Conservation (phyloP, 352 stramenopile species). For the Globisporangium emineosum region DNA sequence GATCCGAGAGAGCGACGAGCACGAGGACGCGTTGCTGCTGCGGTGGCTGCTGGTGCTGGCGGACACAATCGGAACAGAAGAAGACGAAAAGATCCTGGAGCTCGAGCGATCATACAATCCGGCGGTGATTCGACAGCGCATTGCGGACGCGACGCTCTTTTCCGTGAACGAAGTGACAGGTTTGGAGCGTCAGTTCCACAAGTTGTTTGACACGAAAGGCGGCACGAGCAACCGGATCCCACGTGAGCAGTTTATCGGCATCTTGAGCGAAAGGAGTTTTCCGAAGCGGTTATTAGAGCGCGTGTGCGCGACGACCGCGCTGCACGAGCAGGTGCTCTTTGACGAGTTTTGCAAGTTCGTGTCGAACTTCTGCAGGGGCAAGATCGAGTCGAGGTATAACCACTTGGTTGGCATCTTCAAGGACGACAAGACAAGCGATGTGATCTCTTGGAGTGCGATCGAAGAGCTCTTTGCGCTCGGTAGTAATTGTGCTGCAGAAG, state of each 20-base stretch:
- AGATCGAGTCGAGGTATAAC: constrained; percentile 29
- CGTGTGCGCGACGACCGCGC: constrained; percentile 37
- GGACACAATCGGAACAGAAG: constrained; percentile 58
- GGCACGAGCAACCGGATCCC: constrained; percentile 63
- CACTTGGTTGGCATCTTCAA: constrained; percentile 67
- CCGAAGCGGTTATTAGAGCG: constrained; percentile 38
- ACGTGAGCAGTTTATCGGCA: constrained; percentile 51
- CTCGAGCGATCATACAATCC: constrained; percentile 81
- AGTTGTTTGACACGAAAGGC: constrained; percentile 71
- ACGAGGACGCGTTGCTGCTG: constrained; percentile 52
- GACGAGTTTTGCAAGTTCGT: constrained; percentile 82
- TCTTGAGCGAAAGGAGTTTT: constrained; percentile 48
- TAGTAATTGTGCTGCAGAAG: constrained; percentile 23
- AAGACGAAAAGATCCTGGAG: constrained; percentile 67
- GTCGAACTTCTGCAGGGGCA: constrained; percentile 69
- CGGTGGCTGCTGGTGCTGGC: constrained; percentile 66
- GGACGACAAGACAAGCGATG: constrained; percentile 11
- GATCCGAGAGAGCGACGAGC: constrained; percentile 48
- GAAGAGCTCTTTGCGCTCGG: constrained; percentile 43
- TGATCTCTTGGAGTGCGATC: constrained; percentile 34
- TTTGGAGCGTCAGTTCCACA: constrained; percentile 78
- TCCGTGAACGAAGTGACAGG: constrained; percentile 65
- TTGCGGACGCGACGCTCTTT: constrained; percentile 69
- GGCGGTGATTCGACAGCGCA: constrained; percentile 73
- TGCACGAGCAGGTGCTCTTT: constrained; percentile 63